Conservation (phyloP, 306 rosid species). For the Boehmeria nivea region DNA sequence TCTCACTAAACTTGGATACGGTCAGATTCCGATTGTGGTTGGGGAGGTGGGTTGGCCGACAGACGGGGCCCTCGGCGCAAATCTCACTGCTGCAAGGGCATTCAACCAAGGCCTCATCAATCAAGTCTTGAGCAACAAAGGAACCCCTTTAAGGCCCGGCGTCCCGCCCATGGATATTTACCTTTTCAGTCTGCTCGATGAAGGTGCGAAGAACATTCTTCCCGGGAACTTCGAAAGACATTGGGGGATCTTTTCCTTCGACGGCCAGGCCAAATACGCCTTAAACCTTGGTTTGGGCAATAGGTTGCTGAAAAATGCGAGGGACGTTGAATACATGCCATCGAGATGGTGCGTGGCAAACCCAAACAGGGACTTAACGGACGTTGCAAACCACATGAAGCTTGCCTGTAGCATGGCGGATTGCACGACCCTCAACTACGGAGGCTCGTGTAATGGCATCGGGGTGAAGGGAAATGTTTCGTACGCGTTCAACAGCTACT, state of each 20-base stretch:
- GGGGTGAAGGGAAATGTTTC: conserved; percentile 87
- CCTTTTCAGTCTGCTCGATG: conserved; percentile 72
- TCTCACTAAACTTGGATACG: conserved; percentile 75
- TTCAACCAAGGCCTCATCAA: conserved; percentile 80
- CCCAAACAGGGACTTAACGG: conserved; percentile 51
- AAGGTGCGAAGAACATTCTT: conserved; percentile 80
- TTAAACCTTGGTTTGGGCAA: conserved; percentile 74
- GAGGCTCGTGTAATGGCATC: conserved; percentile 86
- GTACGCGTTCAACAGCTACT: conserved; percentile 91
- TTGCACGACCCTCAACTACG: conserved; percentile 84
- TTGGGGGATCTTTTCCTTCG: conserved; percentile 93
- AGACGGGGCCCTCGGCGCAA: conserved; percentile 76
- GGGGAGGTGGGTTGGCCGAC: conserved; percentile 99
- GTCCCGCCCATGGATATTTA: conserved; percentile 72
- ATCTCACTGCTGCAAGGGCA: conserved; percentile 73
- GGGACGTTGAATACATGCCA: conserved; percentile 73
- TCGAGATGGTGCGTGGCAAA: conserved; percentile 92
- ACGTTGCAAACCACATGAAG: conserved; percentile 59
- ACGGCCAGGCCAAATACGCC: conserved; percentile 83
- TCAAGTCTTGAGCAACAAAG: conserved; percentile 60
- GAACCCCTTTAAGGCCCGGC: conserved; percentile 79
- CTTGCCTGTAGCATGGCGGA: conserved; percentile 85
- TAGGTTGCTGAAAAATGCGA: conserved; percentile 60
- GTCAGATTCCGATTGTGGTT: conserved; percentile 79
- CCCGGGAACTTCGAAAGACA: conserved; percentile 96